Evolutionary conservation across 441 rosid genomes (phyloP).

Genomic region (Macaranga tanarius): DNA sequence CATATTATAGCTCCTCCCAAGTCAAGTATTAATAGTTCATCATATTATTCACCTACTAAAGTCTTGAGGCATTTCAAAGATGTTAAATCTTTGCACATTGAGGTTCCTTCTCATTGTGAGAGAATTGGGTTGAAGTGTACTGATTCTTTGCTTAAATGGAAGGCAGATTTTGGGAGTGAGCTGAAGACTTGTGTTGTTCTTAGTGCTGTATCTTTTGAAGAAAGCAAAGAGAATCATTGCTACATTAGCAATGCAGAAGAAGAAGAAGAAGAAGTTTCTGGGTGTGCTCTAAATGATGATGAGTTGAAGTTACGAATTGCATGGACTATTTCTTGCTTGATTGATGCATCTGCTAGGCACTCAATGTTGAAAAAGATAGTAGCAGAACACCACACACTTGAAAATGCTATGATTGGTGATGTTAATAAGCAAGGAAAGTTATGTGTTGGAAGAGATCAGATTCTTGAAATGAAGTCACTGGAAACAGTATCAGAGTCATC

Average conservation of each 20-base stretch:
- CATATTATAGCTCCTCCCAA: constrained; percentile 16
- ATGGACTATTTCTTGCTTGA: constrained; percentile 41
- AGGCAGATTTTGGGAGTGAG: constrained; percentile 36
- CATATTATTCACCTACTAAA: constrained; percentile 7
- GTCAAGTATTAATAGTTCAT: neutral
- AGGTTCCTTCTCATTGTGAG: constrained; percentile 29
- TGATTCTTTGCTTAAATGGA: constrained; percentile 40
- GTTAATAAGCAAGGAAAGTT: constrained; percentile 38
- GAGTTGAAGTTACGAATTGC: constrained; percentile 37
- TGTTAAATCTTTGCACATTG: constrained; percentile 27
- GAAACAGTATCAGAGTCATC: neutral
- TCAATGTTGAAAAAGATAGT: constrained; percentile 30
- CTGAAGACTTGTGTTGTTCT: constrained; percentile 39
- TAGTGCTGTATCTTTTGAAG: constrained; percentile 33
- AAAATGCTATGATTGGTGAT: constrained; percentile 34
- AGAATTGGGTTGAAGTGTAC: constrained; percentile 14
- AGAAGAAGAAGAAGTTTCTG: neutral
- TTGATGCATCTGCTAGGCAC: constrained; percentile 39
- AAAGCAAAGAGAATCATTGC: neutral
- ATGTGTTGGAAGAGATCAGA: constrained; percentile 29
- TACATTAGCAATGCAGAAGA: too few species aligned
- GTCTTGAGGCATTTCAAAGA: constrained; percentile 32
- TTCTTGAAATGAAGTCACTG: constrained; percentile 21
- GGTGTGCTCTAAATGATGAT: constrained; percentile 24
- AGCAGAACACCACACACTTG: constrained; percentile 25